phyloP scores from a whole-genome alignment of 768 basidiomycete genomes.

The Leccinum disarticulatum region DNA sequence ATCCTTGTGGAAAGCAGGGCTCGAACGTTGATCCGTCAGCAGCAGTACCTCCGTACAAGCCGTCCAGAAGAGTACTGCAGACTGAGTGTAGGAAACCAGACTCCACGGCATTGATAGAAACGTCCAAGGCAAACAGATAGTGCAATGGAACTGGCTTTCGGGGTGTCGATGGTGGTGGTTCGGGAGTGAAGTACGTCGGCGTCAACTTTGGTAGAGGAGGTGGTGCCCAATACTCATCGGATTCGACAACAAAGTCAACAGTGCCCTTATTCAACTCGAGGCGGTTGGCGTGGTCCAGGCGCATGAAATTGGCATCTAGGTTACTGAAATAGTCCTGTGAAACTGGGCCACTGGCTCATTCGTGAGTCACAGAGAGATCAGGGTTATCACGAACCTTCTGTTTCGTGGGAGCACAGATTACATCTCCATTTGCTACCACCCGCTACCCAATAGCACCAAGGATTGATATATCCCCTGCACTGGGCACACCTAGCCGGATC shows the following conservation, averaged over 20 bases:
- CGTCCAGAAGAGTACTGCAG: slow-evolving; percentile 58
- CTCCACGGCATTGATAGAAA: slow-evolving; percentile 63
- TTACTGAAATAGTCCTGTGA: slow-evolving; percentile 80
- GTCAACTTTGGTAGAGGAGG: slow-evolving; percentile 56
- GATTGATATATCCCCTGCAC: slow-evolving; percentile 91
- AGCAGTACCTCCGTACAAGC: slow-evolving; percentile 60
- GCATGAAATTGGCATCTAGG: slow-evolving; percentile 71
- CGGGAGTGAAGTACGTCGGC: slow-evolving; percentile 52
- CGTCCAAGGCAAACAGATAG: slow-evolving; percentile 87
- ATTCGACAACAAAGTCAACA: slow-evolving; percentile 81
- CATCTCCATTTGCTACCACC: slow-evolving; percentile 89
- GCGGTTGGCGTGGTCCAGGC: slow-evolving; percentile 77
- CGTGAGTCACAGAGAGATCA: slow-evolving; percentile 6
- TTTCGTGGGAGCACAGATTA: slow-evolving; percentile 83
- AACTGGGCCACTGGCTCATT: slow-evolving; percentile 45
- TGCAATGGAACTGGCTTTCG: slow-evolving; percentile 65
- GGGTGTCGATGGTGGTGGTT: slow-evolving; percentile 44
- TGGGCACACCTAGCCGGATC: slow-evolving; percentile 84
- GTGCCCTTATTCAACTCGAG: slow-evolving; percentile 91
- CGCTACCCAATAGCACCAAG: slow-evolving; percentile 84
- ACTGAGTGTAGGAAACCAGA: slow-evolving; percentile 70
- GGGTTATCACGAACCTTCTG: slow-evolving; percentile 61
- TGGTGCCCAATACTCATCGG: slow-evolving; percentile 80
- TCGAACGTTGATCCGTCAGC: slow-evolving; percentile 42
- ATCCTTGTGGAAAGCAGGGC: slow-evolving; percentile 52